Percentiles rank a stretch among this genome's conserved stretches.
phyloP scores from a whole-genome alignment of 83 land plant species.

The Picea abies region DNA sequence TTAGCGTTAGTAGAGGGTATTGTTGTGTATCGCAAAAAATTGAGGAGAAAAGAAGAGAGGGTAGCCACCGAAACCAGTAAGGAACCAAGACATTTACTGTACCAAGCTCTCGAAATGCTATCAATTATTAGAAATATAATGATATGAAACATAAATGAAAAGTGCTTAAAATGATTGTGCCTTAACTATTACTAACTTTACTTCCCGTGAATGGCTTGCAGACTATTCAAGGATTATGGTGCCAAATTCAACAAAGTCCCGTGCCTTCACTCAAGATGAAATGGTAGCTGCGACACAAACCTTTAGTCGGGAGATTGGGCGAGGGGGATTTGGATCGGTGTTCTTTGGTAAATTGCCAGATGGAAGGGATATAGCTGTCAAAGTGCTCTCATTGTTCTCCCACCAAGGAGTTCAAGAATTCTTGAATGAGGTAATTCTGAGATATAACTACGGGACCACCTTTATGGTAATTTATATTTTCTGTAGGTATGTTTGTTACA shows the following conservation, averaged over 20 bases:
- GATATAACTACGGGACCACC: background rate
- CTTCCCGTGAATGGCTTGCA: background rate
- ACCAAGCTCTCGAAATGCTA: background rate
- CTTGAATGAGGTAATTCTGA: constrained; percentile 6
- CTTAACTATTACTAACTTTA: background rate
- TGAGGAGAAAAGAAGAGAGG: too few species aligned
- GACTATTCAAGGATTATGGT: background rate
- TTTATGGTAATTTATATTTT: background rate
- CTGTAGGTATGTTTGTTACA: background rate
- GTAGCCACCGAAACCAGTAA: background rate
- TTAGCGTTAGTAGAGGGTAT: background rate
- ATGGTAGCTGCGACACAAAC: background rate
- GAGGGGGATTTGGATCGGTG: constrained; percentile 12
- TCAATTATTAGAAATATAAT: too few species aligned
- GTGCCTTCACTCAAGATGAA: background rate
- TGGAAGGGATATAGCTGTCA: background rate
- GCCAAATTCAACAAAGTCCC: background rate
- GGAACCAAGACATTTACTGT: too few species aligned
- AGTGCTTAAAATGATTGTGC: too few species aligned
- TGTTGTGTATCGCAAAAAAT: background rate
- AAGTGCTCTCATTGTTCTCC: constrained; percentile 2
- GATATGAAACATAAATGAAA: too few species aligned
- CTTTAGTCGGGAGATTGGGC: background rate
- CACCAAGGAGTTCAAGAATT: background rate
- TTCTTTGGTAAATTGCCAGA: background rate